Evolutionary conservation across 202 grass and related monocot species (phyloP).

Genomic region (Schoenoplectus triqueter): DNA sequence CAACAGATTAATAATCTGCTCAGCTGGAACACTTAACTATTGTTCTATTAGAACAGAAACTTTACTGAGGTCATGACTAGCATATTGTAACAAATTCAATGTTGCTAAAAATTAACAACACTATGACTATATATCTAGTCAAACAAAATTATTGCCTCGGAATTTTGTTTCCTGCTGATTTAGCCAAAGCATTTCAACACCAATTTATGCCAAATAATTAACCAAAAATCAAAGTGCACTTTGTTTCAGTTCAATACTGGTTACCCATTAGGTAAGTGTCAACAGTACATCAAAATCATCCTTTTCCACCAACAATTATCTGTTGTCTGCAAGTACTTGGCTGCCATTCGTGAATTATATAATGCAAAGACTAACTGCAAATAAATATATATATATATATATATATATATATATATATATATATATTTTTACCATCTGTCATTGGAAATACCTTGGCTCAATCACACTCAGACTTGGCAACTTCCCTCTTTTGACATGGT

Average conservation of each 20-base stretch:
- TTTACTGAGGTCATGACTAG: not conserved
- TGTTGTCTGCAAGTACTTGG: conserved; percentile 5
- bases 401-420: not conserved
- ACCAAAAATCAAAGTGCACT: not conserved
- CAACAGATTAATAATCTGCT: not conserved
- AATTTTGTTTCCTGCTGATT: not conserved
- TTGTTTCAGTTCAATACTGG: not conserved
- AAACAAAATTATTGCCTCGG: not conserved
- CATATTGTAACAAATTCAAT: not conserved
- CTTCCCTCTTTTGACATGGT: conserved; percentile 52
- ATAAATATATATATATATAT: conserved; percentile 2
- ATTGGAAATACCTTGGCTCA: conserved; percentile 56
- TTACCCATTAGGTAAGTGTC: not conserved
- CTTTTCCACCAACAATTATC: not conserved
- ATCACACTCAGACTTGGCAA: conserved; percentile 71
- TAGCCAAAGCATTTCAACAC: not conserved
- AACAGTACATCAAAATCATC: not conserved
- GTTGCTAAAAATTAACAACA: not conserved
- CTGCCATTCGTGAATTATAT: not conserved
- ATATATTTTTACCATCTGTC: not conserved
- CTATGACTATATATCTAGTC: not conserved
- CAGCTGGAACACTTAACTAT: not conserved
- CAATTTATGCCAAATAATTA: not conserved
- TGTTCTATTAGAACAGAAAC: not conserved
- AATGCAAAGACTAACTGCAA: not conserved